phyloP scores from a whole-genome alignment of 129 eudicot genomes.

The Smallanthus sonchifolius region DNA sequence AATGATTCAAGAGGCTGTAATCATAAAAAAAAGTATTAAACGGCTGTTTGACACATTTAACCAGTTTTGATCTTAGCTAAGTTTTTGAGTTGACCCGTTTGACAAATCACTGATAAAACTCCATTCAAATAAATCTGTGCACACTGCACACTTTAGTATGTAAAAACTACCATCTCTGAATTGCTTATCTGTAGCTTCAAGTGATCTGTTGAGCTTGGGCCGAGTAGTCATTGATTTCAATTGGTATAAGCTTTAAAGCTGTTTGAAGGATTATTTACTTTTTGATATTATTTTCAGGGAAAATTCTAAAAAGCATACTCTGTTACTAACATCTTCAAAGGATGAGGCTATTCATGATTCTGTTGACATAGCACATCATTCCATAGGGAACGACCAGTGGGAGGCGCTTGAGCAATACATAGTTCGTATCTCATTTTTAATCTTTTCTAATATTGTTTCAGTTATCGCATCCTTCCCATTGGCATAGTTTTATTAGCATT shows the following conservation, averaged over 20 bases:
- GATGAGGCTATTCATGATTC: conserved; percentile 47
- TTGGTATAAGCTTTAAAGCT: conserved; percentile 1
- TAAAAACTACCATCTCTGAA: not conserved
- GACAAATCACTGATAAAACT: not conserved
- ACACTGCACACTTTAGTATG: not conserved
- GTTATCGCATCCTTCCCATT: not conserved
- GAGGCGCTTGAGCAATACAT: conserved; percentile 82
- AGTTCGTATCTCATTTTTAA: conserved; percentile 46
- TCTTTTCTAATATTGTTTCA: not conserved
- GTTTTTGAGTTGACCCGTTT: not conserved
- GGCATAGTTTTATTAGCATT: conserved; percentile 3
- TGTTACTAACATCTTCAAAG: conserved; percentile 67
- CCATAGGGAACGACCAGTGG: conserved; percentile 76
- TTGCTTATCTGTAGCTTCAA: not conserved
- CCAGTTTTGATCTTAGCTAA: not conserved
- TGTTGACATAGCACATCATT: conserved; percentile 39
- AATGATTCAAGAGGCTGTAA: not conserved
- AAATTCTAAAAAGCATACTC: conserved; percentile 42
- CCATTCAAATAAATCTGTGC: not conserved
- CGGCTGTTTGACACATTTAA: not conserved
- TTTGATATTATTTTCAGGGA: conserved; percentile 41
- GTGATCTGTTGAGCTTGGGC: not conserved
- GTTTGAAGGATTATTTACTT: not conserved
- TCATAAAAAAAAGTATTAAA: not conserved
- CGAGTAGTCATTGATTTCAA: not conserved